Percentiles rank a stretch among this genome's conserved stretches.
Evolutionary conservation across 768 basidiomycete species (phyloP).

Genomic region (Hericium coralloides): DNA sequence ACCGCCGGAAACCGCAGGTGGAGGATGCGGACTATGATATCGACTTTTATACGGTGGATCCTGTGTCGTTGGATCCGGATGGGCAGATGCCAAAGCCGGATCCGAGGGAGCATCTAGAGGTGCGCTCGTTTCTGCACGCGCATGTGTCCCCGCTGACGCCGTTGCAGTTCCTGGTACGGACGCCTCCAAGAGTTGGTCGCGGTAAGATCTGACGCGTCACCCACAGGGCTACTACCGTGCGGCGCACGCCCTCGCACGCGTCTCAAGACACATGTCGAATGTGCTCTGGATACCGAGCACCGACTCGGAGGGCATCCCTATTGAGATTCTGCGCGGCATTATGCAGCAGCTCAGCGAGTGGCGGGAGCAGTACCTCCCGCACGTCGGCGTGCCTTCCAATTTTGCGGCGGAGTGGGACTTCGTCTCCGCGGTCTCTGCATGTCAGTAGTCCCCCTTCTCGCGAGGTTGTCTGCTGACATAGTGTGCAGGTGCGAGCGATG

Average conservation of each 20-base stretch:
- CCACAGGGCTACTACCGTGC: constrained; percentile 76
- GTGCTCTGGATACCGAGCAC: constrained; percentile 74
- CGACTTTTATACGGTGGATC: constrained; percentile 76
- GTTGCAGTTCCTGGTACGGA: constrained; percentile 57
- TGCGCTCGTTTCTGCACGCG: constrained; percentile 17
- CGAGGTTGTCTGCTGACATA: not conserved
- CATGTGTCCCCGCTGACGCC: constrained; percentile 4
- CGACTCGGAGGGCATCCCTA: constrained; percentile 69
- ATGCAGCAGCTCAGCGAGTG: constrained; percentile 54
- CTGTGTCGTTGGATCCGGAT: constrained; percentile 35
- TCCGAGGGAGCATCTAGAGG: constrained; percentile 75
- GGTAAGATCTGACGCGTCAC: constrained; percentile 7
- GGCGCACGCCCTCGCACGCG: constrained; percentile 74
- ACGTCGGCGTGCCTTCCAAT: constrained; percentile 81
- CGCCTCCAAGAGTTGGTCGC: constrained; percentile 2
- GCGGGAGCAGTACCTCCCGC: constrained; percentile 65
- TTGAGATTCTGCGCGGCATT: constrained; percentile 51
- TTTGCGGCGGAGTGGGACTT: constrained; percentile 89
- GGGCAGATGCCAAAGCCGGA: constrained; percentile 21
- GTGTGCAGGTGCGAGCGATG: constrained; percentile 65
- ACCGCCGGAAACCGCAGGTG: constrained; percentile 67
- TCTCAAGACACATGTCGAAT: constrained; percentile 73
- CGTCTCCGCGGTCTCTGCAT: constrained; percentile 61
- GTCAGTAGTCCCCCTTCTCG: constrained; percentile 24
- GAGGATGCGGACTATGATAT: constrained; percentile 89